phyloP scores from a whole-genome alignment of 306 rosid genomes.

The Lagenaria siceraria region DNA sequence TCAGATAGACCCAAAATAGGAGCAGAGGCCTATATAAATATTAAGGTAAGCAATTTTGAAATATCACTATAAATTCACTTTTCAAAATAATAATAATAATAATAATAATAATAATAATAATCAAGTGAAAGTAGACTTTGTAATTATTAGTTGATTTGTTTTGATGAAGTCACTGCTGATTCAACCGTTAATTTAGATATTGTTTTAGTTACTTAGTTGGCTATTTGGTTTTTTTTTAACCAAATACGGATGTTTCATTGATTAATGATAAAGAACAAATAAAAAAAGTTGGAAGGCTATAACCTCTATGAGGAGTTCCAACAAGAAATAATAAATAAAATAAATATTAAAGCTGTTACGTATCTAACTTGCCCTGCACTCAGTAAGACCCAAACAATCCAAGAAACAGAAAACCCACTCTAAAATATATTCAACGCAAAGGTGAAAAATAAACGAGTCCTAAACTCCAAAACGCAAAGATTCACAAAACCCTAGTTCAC shows the following conservation, averaged over 20 bases:
- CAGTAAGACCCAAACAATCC: no score
- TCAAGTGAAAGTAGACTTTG: background rate
- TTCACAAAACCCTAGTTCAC: no score
- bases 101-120: no score
- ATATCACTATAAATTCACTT: background rate
- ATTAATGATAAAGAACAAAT: background rate
- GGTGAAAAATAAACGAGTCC: no score
- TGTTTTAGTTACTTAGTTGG: background rate
- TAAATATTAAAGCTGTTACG: no score
- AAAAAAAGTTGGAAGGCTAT: background rate
- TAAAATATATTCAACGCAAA: no score
- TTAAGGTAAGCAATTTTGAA: background rate
- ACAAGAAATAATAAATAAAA: background rate
- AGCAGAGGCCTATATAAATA: constrained; percentile 59
- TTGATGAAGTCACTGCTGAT: background rate
- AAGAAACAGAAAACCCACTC: no score
- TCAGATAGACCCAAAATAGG: constrained; percentile 69
- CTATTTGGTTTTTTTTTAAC: background rate
- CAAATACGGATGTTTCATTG: background rate
- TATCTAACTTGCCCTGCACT: no score
- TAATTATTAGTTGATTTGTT: background rate
- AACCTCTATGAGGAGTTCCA: background rate
- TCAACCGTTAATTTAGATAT: background rate
- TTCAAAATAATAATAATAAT: background rate
- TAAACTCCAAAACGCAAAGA: no score